A percentile compares a stretch with the other conserved stretches of the same genome.
phyloP scores from a whole-genome alignment of 2,329 filamentous ascomycete genomes.

The Dendryphion nanum region DNA sequence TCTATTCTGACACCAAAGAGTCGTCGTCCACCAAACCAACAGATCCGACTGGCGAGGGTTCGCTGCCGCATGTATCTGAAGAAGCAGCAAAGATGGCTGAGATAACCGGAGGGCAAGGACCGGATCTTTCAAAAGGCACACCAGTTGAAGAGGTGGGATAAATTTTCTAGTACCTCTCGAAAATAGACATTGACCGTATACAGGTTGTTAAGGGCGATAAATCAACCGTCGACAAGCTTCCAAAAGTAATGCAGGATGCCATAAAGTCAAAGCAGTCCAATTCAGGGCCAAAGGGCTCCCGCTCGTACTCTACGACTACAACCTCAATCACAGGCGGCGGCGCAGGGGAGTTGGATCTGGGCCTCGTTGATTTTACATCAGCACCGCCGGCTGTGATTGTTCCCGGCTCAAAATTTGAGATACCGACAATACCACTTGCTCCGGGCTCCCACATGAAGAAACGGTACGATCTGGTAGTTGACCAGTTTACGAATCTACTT shows the following conservation, averaged over 20 bases:
- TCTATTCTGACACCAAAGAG: slow-evolving; percentile 32
- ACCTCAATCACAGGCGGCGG: slow-evolving; percentile 15
- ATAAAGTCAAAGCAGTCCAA: slow-evolving; percentile 48
- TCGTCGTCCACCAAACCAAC: slow-evolving; percentile 29
- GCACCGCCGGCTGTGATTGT: slow-evolving; percentile 11
- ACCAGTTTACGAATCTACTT: slow-evolving; percentile 84
- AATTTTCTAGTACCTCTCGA: background rate
- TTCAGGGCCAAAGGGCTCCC: slow-evolving; percentile 42
- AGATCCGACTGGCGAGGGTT: slow-evolving; percentile 20
- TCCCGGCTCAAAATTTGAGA: slow-evolving; percentile 72
- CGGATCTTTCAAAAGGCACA: slow-evolving; percentile 64
- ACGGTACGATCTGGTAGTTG: slow-evolving; percentile 80
- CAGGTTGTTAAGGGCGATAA: slow-evolving; percentile 65
- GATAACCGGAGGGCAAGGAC: slow-evolving; percentile 56
- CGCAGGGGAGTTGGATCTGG: slow-evolving; percentile 23
- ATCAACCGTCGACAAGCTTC: slow-evolving; percentile 60
- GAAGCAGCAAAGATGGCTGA: slow-evolving; percentile 62
- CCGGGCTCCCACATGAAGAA: slow-evolving; percentile 66
- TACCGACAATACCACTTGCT: slow-evolving; percentile 67
- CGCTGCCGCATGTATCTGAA: slow-evolving; percentile 61
- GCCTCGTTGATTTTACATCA: slow-evolving; percentile 26
- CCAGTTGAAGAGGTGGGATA: slow-evolving; percentile 61
- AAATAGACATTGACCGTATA: slow-evolving; percentile 10
- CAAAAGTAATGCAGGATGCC: slow-evolving; percentile 65
- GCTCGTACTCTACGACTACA: slow-evolving; percentile 57